A percentile compares a stretch with the other conserved stretches of the same genome.
These are phyloP conservation scores for Amesomyces nigricolor DNA, from an alignment of 2,329 filamentous ascomycete species.

Conservation along the genomic window DNA sequence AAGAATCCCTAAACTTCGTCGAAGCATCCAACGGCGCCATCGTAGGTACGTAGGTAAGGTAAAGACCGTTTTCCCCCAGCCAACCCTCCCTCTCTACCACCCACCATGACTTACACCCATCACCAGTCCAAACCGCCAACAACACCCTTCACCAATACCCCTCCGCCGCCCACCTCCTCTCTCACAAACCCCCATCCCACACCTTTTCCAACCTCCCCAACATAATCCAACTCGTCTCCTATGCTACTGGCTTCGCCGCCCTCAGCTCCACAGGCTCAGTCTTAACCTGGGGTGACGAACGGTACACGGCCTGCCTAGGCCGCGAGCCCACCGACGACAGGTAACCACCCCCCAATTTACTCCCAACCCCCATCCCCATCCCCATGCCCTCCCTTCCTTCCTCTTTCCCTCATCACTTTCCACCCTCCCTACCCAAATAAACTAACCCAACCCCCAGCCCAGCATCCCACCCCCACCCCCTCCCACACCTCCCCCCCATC, in stretches of 20 bases:
- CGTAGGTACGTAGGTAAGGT: conserved; percentile 32
- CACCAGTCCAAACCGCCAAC: conserved; percentile 23
- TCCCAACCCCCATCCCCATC: neutral
- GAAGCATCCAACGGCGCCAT: conserved; percentile 29
- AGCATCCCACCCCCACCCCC: conserved; percentile 31
- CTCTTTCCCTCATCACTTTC: neutral
- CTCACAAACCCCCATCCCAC: neutral
- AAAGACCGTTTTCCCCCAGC: neutral
- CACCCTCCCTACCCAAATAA: neutral
- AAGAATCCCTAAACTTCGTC: conserved; percentile 17
- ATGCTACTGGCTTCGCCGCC: conserved; percentile 45
- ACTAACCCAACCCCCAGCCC: too few relatives aligned
- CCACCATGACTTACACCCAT: conserved; percentile 12
- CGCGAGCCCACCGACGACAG: conserved; percentile 38
- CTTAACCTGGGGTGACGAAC: conserved; percentile 52
- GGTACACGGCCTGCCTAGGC: conserved; percentile 53
- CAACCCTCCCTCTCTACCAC: neutral
- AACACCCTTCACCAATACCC: conserved; percentile 29
- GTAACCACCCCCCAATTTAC: conserved; percentile 26
- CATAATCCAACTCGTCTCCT: conserved; percentile 41
- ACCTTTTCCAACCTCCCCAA: conserved; percentile 26
- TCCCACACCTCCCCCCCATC: conserved; percentile 43
- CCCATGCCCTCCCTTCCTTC: too few relatives aligned
- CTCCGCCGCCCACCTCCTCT: conserved; percentile 10
- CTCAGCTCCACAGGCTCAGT: conserved; percentile 42